Evolutionary conservation across 2,329 filamentous ascomycete species (phyloP), one percentile per base, ranked within the genome.

Genomic region (Didymella arachidicola): DNA sequence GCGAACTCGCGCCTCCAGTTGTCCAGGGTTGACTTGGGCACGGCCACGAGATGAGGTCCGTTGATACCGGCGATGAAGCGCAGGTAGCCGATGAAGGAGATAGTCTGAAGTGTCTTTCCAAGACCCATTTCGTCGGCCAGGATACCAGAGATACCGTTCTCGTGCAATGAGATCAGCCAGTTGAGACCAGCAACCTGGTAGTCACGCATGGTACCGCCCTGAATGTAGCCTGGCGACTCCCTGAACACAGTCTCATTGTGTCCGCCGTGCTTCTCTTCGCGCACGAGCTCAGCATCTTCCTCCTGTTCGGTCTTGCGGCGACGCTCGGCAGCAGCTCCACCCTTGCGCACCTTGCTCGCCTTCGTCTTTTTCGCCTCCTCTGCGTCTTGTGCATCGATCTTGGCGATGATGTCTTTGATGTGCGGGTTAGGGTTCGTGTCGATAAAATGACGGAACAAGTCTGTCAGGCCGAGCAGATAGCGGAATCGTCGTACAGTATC

Each of bases 71-170:
- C 89, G 60, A 97, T 87, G 78, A 96, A 95, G 71, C 95, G 89
- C 42, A 99, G 83, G 74, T 99, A 99, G 3, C 95, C 95, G 32
- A 99, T 81, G 79, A 99, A 99, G 1, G 95, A 90, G 60, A 99
- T 99, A 0, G 95, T 99, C 79, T 99, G 95, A 27, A 99, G 80
- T 0, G 95, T 99, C 83, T 99, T 99, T 71, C 95, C 95, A 19
- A 99, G 84, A 78, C 95, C 95, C 95, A 99, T 99, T 80, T 99
- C 95, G 73, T 99, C 95, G 61, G 95, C 95, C 48, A 99, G 82
- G 63, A 99, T 99, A 67, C 95, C 95, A 19, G 94, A 98, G 66
- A 99, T 99, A 81, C 95, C 95, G 72, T 99, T 99, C 78, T 99
- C 95, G 72, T 99, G 95, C 6, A 99, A 84, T 12, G 93, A 98